Conservation (phyloP, 1,284 basidiomycete genomes). For the Rhodotorula sp. region DNA sequence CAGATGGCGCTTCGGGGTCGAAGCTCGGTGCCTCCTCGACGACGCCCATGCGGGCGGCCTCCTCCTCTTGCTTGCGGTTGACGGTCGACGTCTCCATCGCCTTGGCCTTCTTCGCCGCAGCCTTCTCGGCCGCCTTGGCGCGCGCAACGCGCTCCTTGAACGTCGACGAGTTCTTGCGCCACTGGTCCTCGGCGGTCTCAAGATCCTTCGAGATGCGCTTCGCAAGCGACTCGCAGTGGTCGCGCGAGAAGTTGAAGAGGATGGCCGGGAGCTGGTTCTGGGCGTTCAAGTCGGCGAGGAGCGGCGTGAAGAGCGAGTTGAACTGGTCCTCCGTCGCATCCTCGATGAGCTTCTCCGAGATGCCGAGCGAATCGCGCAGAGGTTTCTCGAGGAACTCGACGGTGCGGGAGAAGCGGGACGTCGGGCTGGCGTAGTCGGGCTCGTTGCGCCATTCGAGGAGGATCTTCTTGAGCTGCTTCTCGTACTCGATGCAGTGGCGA, state of each 20-base stretch:
- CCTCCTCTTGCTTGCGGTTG: slow-evolving; percentile 52
- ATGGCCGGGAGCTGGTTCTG: slow-evolving; percentile 58
- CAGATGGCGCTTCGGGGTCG: slow-evolving; percentile 59
- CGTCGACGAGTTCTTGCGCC: slow-evolving; percentile 54
- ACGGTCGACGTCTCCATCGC: slow-evolving; percentile 36
- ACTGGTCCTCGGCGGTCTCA: slow-evolving; percentile 53
- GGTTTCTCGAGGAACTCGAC: slow-evolving; percentile 49
- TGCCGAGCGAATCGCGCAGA: slow-evolving; percentile 26
- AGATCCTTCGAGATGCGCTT: slow-evolving; percentile 51
- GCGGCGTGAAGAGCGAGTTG: slow-evolving; percentile 50
- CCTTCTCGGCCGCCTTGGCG: slow-evolving; percentile 55
- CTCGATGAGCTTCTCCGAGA: slow-evolving; percentile 51
- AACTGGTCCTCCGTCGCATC: slow-evolving; percentile 37
- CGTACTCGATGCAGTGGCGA: slow-evolving; percentile 63
- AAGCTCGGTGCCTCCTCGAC: slow-evolving; percentile 50
- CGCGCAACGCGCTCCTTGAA: slow-evolving; percentile 55
- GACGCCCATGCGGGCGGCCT: slow-evolving; percentile 42
- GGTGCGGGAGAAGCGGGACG: slow-evolving; percentile 52
- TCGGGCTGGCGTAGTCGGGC: slow-evolving; percentile 49
- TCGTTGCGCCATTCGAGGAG: slow-evolving; percentile 52
- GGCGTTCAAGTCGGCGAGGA: slow-evolving; percentile 55
- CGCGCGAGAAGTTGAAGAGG: slow-evolving; percentile 64
- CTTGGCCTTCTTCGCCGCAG: slow-evolving; percentile 42
- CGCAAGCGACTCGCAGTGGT: slow-evolving; percentile 60
- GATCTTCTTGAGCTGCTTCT: slow-evolving; percentile 55